Percentiles rank a stretch among this genome's conserved stretches.
Conservation (phyloP, 2,329 filamentous ascomycete species). For the Aspergillus japonicus region DNA sequence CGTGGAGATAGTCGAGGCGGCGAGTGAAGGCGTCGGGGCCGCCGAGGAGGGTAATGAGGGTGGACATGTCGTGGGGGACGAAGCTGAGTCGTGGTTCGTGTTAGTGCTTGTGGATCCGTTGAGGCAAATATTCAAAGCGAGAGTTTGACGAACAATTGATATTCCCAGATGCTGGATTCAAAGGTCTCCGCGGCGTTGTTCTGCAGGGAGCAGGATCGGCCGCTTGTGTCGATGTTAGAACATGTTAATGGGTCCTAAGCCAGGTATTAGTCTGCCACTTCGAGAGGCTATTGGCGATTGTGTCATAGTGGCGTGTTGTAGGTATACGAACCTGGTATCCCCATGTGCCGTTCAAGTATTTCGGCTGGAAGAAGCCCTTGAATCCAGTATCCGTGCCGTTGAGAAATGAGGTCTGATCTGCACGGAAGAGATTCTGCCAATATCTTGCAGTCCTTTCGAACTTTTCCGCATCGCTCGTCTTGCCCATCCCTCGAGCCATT, state of each 20-base stretch:
- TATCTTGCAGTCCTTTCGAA: slow-evolving; percentile 61
- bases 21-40: slow-evolving; percentile 56
- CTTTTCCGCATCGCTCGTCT: slow-evolving; percentile 54
- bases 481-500: slow-evolving; percentile 59
- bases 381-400: slow-evolving; percentile 65
- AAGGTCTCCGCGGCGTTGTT: slow-evolving; percentile 35
- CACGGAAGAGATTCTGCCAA: slow-evolving; percentile 68
- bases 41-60: slow-evolving; percentile 59
- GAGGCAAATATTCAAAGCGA: slow-evolving; percentile 43
- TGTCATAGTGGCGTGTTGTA: neutral
- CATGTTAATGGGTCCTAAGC: slow-evolving; percentile 54
- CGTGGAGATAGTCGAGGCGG: slow-evolving; percentile 64
- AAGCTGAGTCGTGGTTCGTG: slow-evolving; percentile 53
- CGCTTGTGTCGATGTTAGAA: slow-evolving; percentile 57
- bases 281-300: neutral
- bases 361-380: slow-evolving; percentile 69
- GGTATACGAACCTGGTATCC: slow-evolving; percentile 53
- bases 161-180: slow-evolving; percentile 39
- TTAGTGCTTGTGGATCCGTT: slow-evolving; percentile 38
- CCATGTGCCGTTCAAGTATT: slow-evolving; percentile 68
- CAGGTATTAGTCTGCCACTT: neutral
- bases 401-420: slow-evolving; percentile 57
- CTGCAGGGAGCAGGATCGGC: slow-evolving; percentile 33
- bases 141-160: slow-evolving; percentile 49
- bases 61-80: slow-evolving; percentile 50